These are phyloP conservation scores for Heliamphora exappendiculata DNA, from an alignment of 148 eudicot genomes.

Conservation along the genomic window DNA sequence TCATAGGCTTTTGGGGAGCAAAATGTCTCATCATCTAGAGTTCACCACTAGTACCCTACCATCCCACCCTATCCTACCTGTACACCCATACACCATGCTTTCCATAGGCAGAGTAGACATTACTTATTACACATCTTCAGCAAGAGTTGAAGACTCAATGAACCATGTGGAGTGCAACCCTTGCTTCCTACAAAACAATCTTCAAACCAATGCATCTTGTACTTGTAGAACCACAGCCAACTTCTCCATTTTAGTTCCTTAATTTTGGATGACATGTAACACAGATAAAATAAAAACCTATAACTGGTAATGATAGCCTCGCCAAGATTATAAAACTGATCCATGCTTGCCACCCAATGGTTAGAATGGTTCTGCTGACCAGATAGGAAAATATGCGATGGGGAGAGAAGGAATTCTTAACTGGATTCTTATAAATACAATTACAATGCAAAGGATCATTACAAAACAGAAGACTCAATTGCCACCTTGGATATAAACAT, in stretches of 20 bases:
- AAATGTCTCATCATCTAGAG: neutral
- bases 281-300: neutral
- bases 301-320: neutral
- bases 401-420: neutral
- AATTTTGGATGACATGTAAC: neutral
- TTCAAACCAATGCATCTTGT: neutral
- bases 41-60: neutral
- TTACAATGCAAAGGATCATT: neutral
- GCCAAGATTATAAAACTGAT: neutral
- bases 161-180: neutral
- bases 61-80: no score
- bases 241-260: neutral
- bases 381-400: neutral
- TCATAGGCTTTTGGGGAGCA: neutral
- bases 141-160: neutral
- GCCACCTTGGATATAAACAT: neutral
- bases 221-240: neutral
- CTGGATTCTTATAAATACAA: neutral
- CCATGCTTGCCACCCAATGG: neutral
- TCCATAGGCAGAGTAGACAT: no score
- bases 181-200: neutral
- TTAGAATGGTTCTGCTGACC: neutral
- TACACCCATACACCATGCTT: no score
- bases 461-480: neutral
- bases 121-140: neutral